Conservation (phyloP, 1,284 basidiomycete genomes). For the Ganoderma lucidum region DNA sequence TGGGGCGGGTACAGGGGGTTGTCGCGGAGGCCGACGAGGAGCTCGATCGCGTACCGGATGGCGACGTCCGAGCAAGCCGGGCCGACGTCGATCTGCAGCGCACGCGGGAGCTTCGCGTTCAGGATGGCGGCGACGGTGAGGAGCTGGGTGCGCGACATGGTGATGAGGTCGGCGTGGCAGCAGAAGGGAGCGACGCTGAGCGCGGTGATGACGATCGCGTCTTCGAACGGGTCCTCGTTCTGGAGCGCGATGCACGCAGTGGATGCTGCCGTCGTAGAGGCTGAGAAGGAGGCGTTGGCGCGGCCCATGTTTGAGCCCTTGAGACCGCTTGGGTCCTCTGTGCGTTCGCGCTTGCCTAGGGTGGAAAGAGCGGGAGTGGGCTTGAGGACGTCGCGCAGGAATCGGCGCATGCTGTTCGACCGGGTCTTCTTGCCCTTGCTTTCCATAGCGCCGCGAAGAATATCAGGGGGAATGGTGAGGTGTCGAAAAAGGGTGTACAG, state of each 20-base stretch:
- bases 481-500: not conserved
- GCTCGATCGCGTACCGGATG: conserved; percentile 57
- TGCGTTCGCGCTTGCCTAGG: conserved; percentile 35
- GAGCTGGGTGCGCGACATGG: conserved; percentile 58
- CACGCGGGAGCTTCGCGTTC: conserved; percentile 56
- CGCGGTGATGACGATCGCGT: conserved; percentile 64
- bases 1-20: conserved; percentile 19
- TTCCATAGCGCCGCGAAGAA: not conserved
- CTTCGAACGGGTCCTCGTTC: conserved; percentile 55
- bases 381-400: conserved; percentile 35
- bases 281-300: not conserved
- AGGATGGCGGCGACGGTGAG: conserved; percentile 52
- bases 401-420: conserved; percentile 29
- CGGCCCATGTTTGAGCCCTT: not conserved
- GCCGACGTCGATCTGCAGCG: conserved; percentile 52
- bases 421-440: conserved; percentile 19
- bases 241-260: conserved; percentile 44
- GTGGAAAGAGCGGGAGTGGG: conserved; percentile 29
- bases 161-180: conserved; percentile 67
- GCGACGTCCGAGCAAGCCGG: conserved; percentile 42
- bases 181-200: conserved; percentile 61
- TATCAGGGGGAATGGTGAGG: not conserved
- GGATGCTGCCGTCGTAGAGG: not conserved
- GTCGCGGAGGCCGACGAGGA: conserved; percentile 57
- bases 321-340: conserved; percentile 19